phyloP scores from a whole-genome alignment of 2,329 filamentous ascomycete species.

The Hymenoscyphus albidus region DNA sequence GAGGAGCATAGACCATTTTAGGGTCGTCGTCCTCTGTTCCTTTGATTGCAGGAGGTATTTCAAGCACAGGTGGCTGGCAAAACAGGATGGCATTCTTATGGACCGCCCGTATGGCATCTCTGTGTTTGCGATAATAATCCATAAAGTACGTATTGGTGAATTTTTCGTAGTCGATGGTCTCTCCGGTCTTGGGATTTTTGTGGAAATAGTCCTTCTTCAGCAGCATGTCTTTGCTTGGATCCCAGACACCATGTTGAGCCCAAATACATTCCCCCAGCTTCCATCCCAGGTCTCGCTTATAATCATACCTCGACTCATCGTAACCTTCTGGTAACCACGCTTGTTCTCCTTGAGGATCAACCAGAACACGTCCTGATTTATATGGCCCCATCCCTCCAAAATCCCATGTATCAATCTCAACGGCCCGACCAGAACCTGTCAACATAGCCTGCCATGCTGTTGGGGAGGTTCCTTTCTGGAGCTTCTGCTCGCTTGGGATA shows the following conservation, averaged over 20 bases:
- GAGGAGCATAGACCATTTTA: constrained; percentile 86
- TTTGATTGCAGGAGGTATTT: constrained; percentile 85
- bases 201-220: constrained; percentile 85
- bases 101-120: constrained; percentile 66
- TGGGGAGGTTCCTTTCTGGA: constrained; percentile 89
- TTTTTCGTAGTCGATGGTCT: constrained; percentile 71
- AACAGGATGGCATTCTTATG: constrained; percentile 83
- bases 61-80: constrained; percentile 86
- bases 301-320: constrained; percentile 85
- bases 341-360: constrained; percentile 81
- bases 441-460: constrained; percentile 93
- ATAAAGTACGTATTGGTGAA: constrained; percentile 94
- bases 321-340: constrained; percentile 83
- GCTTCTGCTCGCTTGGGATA: constrained; percentile 80
- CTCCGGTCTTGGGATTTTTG: constrained; percentile 69
- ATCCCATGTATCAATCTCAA: constrained; percentile 87
- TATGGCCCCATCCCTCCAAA: constrained; percentile 91
- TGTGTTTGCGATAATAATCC: constrained; percentile 75
- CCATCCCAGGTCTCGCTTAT: constrained; percentile 84
- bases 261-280: constrained; percentile 91
- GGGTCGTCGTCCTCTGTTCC: constrained; percentile 84
- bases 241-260: constrained; percentile 97
- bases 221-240: constrained; percentile 71
- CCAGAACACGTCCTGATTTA: constrained; percentile 75
- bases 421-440: constrained; percentile 84